phyloP scores from a whole-genome alignment of 2,329 filamentous ascomycete species.

The Boeremia exigua region DNA sequence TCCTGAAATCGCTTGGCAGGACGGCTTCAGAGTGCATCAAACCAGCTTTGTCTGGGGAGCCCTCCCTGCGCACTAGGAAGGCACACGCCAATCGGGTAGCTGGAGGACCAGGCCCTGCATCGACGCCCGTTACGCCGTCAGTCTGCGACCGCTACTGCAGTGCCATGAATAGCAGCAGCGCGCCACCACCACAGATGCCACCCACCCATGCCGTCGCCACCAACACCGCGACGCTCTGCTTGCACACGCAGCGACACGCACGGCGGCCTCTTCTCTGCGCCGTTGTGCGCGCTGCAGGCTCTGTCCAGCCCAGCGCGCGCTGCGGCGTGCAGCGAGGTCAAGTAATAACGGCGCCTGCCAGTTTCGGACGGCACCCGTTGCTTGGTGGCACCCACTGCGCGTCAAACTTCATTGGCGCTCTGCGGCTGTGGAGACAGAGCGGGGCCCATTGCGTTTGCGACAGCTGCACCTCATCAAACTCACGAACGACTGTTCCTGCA shows the following conservation, averaged over 20 bases:
- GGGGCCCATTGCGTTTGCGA: constrained; percentile 24
- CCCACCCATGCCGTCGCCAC: no score
- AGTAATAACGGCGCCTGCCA: constrained; percentile 11
- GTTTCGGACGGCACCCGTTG: constrained; percentile 24
- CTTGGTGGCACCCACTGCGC: constrained; percentile 25
- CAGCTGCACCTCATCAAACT: constrained; percentile 30
- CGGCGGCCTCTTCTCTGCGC: neutral
- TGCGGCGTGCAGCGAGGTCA: constrained; percentile 5
- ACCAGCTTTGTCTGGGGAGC: constrained; percentile 29
- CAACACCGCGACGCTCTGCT: no score
- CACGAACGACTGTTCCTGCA: constrained; percentile 37
- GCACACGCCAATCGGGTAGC: constrained; percentile 25
- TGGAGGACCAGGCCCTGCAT: constrained; percentile 28
- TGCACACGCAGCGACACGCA: neutral
- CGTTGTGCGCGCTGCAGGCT: neutral
- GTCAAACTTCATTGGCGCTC: constrained; percentile 22
- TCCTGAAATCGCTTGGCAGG: constrained; percentile 34
- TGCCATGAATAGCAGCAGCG: constrained; percentile 16
- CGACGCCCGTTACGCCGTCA: constrained; percentile 26
- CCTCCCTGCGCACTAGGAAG: constrained; percentile 19
- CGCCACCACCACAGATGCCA: constrained; percentile 1
- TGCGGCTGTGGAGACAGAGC: constrained; percentile 18
- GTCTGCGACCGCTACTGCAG: constrained; percentile 8
- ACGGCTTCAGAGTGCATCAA: constrained; percentile 21
- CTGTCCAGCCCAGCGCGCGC: constrained; percentile 7